phyloP scores from a whole-genome alignment of 257 asterid genomes.

The Capsicum rhomboideum region DNA sequence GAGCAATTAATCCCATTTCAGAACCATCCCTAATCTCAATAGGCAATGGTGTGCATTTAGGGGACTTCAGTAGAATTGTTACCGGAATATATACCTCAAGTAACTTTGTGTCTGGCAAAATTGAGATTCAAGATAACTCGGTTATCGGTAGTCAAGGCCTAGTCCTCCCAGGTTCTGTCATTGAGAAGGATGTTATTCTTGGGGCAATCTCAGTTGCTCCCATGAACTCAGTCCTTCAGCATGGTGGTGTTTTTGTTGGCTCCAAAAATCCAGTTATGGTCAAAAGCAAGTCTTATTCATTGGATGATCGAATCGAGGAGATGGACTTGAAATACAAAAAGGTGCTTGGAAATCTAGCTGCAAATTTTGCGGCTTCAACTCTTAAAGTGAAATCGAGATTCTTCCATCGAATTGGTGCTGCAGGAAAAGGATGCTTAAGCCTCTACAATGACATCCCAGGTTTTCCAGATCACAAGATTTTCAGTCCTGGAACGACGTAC shows the following conservation, averaged over 20 bases:
- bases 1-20: constrained; percentile 53
- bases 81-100: constrained; percentile 31
- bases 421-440: constrained; percentile 38
- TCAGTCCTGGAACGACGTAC: constrained; percentile 32
- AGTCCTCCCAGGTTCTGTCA: constrained; percentile 52
- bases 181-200: constrained; percentile 53
- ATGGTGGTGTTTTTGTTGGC: constrained; percentile 53
- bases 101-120: constrained; percentile 26
- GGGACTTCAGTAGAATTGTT: constrained; percentile 47
- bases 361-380: constrained; percentile 50
- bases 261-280: constrained; percentile 54
- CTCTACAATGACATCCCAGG: constrained; percentile 32
- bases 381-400: constrained; percentile 42
- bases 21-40: constrained; percentile 41
- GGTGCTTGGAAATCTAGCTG: constrained; percentile 54
- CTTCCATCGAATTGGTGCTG: constrained; percentile 55
- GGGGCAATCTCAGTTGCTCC: constrained; percentile 75
- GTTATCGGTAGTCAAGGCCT: constrained; percentile 57
- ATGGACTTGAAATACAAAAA: constrained; percentile 55
- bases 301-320: constrained; percentile 55
- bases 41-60: constrained; percentile 56
- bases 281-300: constrained; percentile 26
- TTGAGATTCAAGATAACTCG: constrained; percentile 39
- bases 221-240: constrained; percentile 20
- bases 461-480: constrained; percentile 43